Conservation (phyloP, 768 basidiomycete genomes). For the Lactarius sanguifluus region DNA sequence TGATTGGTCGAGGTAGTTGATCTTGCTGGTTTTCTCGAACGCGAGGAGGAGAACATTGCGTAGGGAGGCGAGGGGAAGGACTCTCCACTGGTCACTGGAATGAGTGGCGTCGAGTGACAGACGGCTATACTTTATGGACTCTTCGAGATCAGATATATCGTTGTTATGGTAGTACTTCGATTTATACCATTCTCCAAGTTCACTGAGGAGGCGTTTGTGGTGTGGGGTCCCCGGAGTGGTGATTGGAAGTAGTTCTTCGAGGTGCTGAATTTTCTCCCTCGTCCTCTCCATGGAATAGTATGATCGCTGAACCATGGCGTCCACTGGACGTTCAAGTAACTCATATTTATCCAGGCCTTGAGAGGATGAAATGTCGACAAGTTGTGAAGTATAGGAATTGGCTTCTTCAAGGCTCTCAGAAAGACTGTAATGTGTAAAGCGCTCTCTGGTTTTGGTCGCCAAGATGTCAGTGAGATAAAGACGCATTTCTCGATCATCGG, state of each 20-base stretch:
- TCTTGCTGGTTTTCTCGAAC: not conserved
- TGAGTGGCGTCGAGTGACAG: not conserved
- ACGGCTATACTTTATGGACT: not conserved
- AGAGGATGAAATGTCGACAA: not conserved
- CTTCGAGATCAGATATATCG: conserved; percentile 1
- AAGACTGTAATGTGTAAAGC: not conserved
- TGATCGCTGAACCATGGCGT: too few relatives aligned
- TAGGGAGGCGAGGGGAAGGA: not conserved
- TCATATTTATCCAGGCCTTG: not conserved
- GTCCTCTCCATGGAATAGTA: too few relatives aligned
- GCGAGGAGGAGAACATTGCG: not conserved
- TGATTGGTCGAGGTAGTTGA: conserved; percentile 5
- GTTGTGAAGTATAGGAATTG: not conserved
- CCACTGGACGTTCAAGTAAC: not conserved
- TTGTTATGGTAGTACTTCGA: not conserved
- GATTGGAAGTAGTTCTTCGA: not conserved
- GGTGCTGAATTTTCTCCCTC: not conserved
- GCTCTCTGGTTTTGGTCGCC: not conserved
- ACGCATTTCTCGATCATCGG: not conserved
- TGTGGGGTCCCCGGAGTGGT: not conserved
- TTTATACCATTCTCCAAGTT: not conserved
- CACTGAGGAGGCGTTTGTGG: not conserved
- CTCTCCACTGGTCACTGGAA: not conserved
- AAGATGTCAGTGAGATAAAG: too few relatives aligned
- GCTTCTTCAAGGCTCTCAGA: conserved; percentile 3